Evolutionary conservation across 805 yeast genomes (phyloP), one percentile per base, ranked within the genome.

Genomic region (Metschnikowia hibisci): DNA sequence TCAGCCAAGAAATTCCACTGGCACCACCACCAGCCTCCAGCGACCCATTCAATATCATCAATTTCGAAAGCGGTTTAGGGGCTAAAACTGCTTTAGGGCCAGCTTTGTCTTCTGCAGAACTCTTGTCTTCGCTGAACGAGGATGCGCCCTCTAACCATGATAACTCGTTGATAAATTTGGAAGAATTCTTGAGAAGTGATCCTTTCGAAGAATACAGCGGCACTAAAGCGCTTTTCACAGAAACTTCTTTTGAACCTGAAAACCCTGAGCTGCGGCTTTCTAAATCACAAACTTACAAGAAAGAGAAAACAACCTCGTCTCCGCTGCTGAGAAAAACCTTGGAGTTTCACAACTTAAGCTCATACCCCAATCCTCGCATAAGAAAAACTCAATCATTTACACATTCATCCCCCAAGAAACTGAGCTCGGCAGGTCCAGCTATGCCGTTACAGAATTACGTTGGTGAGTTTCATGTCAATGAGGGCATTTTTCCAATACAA

Each of bases 391-490:
- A 41, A 25, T 46, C 45, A 4, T 43, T 40, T 25, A 39, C 50
- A 14, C 28, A 41, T 12, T 39, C 41, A 3, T 14, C 23, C 23
- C 12, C 20, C 16, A 45, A 44, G 15, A 22, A 33, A 32, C n/a
- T 10, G 26, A 30, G 40, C 33, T 37, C 44, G n/a, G 33, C 46
- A 7, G 40, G 33, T 26, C 44, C 47, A 12, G 23, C 32, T 5
- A 46, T 51, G 14, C 51, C 57, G 6, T 22, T 53, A 3, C 52
- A 46, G 10, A 51, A 48, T 12, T 53, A 55, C 30, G 39, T 47
- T 11, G 47, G 42, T 18, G 56, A 53, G 32, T 52, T 53, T 25
- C 50, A 43, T 26, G 34, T 50, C 9, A 40, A 33, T 16, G 53
- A 50, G 14, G 48, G 47, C 5, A 46, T 43, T 27, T 43, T 43